These are phyloP conservation scores for Kalaharituber pfeilii DNA, from an alignment of 2,329 filamentous ascomycete species.

Conservation along the genomic window DNA sequence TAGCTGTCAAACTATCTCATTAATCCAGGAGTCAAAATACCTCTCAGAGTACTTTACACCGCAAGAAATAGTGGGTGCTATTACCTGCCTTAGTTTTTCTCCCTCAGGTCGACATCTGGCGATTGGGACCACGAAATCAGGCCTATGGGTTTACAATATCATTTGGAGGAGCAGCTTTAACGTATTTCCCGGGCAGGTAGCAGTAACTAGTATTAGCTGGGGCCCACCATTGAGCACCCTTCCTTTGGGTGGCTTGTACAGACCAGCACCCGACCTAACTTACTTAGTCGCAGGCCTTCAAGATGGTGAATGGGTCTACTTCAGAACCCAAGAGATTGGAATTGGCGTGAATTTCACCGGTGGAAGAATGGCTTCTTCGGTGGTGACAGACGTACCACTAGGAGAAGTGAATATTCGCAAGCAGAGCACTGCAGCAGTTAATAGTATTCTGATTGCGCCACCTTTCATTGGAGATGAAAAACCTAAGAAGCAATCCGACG, in stretches of 20 bases:
- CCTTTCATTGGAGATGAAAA: too few relatives aligned
- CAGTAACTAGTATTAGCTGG: neutral
- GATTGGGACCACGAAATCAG: neutral
- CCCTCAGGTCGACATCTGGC: neutral
- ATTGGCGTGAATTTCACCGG: neutral
- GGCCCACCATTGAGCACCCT: neutral
- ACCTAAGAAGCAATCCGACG: too few relatives aligned
- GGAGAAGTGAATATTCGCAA: too few relatives aligned
- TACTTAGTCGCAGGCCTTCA: neutral
- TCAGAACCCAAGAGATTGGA: neutral
- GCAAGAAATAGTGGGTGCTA: neutral
- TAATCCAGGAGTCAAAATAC: neutral
- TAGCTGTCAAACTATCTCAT: neutral
- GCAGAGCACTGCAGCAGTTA: too few relatives aligned
- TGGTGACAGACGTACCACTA: too few relatives aligned
- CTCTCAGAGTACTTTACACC: neutral
- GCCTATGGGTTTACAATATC: neutral
- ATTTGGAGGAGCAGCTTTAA: neutral
- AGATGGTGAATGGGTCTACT: neutral
- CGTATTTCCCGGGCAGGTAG: neutral
- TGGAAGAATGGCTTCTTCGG: too few relatives aligned
- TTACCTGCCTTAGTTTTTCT: neutral
- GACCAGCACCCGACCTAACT: neutral
- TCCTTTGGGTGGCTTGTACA: too few relatives aligned
- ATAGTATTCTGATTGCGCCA: too few relatives aligned